phyloP scores from a whole-genome alignment of 495 filamentous ascomycete species.

The Staphylotrichum longicolle region DNA sequence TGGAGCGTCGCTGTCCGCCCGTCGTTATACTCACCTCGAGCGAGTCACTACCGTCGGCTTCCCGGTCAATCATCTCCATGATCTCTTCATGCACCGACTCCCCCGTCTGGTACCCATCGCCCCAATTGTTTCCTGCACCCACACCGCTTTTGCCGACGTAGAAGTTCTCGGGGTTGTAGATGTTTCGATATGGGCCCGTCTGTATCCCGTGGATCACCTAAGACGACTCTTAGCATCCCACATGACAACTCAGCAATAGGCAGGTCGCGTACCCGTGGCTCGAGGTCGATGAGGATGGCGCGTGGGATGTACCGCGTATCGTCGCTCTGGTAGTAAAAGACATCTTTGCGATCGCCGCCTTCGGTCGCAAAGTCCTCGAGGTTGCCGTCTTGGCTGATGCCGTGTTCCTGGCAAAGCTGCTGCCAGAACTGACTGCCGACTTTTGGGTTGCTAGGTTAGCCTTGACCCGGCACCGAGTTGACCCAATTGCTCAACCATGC shows the following conservation, averaged over 20 bases:
- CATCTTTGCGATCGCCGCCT: constrained; percentile 95
- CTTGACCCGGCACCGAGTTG: too few species aligned
- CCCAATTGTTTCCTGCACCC: constrained; percentile 98
- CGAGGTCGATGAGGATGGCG: constrained; percentile 91
- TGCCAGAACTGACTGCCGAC: constrained; percentile 97
- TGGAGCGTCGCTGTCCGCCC: not conserved
- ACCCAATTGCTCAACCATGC: not conserved
- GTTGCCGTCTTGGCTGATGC: constrained; percentile 95
- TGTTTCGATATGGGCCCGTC: constrained; percentile 89
- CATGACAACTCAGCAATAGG: not conserved
- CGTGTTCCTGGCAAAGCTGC: constrained; percentile 94
- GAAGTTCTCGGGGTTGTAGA: constrained; percentile 99
- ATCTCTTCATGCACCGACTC: constrained; percentile 93
- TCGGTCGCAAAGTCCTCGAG: constrained; percentile 94
- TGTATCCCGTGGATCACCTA: constrained; percentile 91
- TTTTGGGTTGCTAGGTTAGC: constrained; percentile 37
- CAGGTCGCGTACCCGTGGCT: constrained; percentile 71
- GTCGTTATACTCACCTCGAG: constrained; percentile 61
- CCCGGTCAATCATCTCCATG: constrained; percentile 98
- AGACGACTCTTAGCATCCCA: not conserved
- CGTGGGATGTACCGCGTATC: constrained; percentile 97
- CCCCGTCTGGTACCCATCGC: constrained; percentile 88
- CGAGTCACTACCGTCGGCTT: constrained; percentile 96
- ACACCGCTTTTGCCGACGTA: constrained; percentile 87
- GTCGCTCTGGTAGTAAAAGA: constrained; percentile 99